Evolutionary conservation across 1,139 yeast species (phyloP).

Genomic region (Taphrina pruni): DNA sequence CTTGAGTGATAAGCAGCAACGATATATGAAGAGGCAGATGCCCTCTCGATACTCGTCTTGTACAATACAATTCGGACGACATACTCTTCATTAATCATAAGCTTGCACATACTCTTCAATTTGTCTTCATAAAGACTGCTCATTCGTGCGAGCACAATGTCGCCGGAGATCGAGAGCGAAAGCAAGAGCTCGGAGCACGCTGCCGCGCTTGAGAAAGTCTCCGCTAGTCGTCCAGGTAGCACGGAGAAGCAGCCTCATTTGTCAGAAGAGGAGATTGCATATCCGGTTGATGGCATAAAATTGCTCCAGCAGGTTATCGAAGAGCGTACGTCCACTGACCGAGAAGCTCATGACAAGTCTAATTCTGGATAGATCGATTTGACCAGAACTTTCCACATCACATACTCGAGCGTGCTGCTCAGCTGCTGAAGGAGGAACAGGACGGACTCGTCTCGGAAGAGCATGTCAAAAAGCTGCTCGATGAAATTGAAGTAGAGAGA

Average conservation of each 20-base stretch:
- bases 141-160: not conserved
- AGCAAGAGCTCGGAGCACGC: not conserved
- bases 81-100: no score
- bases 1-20: no score
- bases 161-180: not conserved
- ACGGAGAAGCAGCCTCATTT: constrained; percentile 3
- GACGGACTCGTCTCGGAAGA: constrained; percentile 4
- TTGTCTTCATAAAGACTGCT: no score
- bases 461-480: constrained; percentile 6
- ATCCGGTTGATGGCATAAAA: not conserved
- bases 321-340: not conserved
- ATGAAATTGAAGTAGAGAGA: constrained; percentile 1
- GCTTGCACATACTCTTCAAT: no score
- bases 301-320: not conserved
- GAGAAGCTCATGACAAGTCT: not conserved
- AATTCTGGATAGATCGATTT: not conserved
- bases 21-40: no score
- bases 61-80: no score
- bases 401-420: constrained; percentile 12
- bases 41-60: no score
- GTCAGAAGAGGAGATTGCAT: constrained; percentile 6
- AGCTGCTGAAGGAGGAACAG: constrained; percentile 13
- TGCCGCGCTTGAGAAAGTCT: not conserved
- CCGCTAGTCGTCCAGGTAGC: not conserved
- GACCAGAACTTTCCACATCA: constrained; percentile 9